A percentile compares a stretch with the other conserved stretches of the same genome.
These are phyloP conservation scores for Lathyrus aphaca DNA, from an alignment of 306 rosid genomes.

Conservation along the genomic window DNA sequence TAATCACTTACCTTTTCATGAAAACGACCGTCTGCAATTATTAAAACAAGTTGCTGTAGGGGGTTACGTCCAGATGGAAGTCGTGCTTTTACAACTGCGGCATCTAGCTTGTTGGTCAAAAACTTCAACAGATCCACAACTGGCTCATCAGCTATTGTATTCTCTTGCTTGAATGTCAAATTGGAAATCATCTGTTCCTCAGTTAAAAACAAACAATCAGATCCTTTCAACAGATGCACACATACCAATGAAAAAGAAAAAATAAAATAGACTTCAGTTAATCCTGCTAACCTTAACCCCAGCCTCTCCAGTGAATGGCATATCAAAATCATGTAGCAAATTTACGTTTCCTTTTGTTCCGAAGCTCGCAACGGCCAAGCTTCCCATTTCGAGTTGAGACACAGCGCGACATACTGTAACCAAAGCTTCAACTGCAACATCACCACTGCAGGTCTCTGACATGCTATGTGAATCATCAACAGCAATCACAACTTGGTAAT, in stretches of 20 bases:
- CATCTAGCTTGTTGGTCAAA: conserved; percentile 66
- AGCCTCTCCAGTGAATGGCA: conserved; percentile 74
- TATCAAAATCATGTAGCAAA: conserved; percentile 83
- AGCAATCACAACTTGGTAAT: conserved; percentile 91
- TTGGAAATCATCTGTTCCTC: conserved; percentile 75
- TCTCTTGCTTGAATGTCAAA: conserved; percentile 87
- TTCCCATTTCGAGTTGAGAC: conserved; percentile 86
- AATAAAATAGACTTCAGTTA: neutral
- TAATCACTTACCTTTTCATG: conserved; percentile 63
- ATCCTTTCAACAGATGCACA: conserved; percentile 13
- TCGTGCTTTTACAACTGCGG: conserved; percentile 72
- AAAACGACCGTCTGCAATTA: conserved; percentile 85
- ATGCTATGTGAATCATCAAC: conserved; percentile 94
- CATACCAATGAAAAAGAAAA: neutral
- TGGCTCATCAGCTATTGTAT: conserved; percentile 78
- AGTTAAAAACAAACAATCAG: conserved; percentile 37
- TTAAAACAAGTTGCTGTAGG: conserved; percentile 84
- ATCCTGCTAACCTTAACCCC: conserved; percentile 69
- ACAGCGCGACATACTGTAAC: conserved; percentile 93
- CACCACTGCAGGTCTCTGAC: conserved; percentile 81
- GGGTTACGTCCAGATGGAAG: conserved; percentile 87
- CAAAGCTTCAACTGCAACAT: conserved; percentile 78
- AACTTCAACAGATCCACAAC: conserved; percentile 75
- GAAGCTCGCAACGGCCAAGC: conserved; percentile 86
- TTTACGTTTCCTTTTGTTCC: conserved; percentile 86